Percentiles rank a stretch among this genome's conserved stretches.
phyloP scores from a whole-genome alignment of 768 basidiomycete species.

The Amanita exitialis region DNA sequence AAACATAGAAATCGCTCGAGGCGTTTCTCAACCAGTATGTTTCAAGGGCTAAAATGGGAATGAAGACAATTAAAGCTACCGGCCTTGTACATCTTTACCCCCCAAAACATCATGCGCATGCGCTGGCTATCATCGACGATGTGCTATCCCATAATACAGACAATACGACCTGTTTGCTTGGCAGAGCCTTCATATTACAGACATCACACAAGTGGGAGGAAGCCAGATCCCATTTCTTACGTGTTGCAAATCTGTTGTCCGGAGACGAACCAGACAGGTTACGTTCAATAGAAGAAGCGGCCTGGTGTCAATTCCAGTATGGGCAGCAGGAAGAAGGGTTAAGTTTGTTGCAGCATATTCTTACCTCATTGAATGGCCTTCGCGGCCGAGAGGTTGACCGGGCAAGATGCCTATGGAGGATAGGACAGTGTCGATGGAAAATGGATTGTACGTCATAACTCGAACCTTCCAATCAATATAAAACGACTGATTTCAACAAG shows the following conservation, averaged over 20 bases:
- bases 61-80: slow-evolving; percentile 64
- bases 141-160: slow-evolving; percentile 54
- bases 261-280: slow-evolving; percentile 37
- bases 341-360: slow-evolving; percentile 35
- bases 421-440: slow-evolving; percentile 71
- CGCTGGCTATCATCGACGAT: slow-evolving; percentile 62
- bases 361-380: slow-evolving; percentile 31
- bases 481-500: slow-evolving; percentile 20
- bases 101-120: slow-evolving; percentile 82
- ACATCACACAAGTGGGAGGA: slow-evolving; percentile 55
- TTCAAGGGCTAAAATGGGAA: slow-evolving; percentile 51
- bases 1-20: neutral
- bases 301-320: slow-evolving; percentile 70
- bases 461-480: neutral
- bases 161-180: slow-evolving; percentile 61
- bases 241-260: slow-evolving; percentile 37
- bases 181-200: slow-evolving; percentile 66
- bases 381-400: slow-evolving; percentile 45
- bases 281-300: slow-evolving; percentile 70
- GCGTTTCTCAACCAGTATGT: neutral
- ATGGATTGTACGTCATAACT: slow-evolving; percentile 43
- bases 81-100: slow-evolving; percentile 80
- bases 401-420: slow-evolving; percentile 77
- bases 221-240: slow-evolving; percentile 52
- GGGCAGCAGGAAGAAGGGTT: slow-evolving; percentile 37